Conservation (phyloP, 2,329 filamentous ascomycete genomes). For the Cadophora luteo-olivacea region DNA sequence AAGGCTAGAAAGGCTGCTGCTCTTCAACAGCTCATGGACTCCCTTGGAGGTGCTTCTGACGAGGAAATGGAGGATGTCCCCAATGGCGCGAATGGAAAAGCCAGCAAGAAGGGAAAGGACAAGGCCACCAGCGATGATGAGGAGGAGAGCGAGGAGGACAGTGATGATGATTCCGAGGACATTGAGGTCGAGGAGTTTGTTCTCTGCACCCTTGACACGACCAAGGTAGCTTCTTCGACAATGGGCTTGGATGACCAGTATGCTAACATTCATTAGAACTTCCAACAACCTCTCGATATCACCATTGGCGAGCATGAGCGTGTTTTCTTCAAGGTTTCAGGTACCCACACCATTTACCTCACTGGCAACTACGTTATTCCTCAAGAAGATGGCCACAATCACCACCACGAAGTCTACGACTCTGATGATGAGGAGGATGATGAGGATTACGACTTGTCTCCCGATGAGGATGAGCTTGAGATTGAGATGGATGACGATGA, state of each 20-base stretch:
- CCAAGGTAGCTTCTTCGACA: constrained; percentile 69
- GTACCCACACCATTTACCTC: constrained; percentile 88
- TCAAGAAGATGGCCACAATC: constrained; percentile 60
- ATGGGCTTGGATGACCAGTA: not conserved
- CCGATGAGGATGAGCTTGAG: constrained; percentile 78
- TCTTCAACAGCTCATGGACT: constrained; percentile 78
- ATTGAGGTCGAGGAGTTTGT: constrained; percentile 86
- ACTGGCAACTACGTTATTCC: constrained; percentile 94
- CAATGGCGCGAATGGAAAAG: constrained; percentile 65
- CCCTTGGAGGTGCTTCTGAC: constrained; percentile 62
- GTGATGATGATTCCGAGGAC: constrained; percentile 67
- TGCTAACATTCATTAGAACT: constrained; percentile 67
- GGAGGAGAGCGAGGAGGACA: constrained; percentile 59
- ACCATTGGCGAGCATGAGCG: constrained; percentile 87
- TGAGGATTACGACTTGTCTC: constrained; percentile 81
- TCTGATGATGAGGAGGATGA: constrained; percentile 68
- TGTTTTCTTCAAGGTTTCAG: constrained; percentile 90
- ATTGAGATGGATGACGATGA: constrained; percentile 62
- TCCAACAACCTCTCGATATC: constrained; percentile 94
- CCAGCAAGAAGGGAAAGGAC: constrained; percentile 73
- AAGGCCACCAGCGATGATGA: constrained; percentile 61
- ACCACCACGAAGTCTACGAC: constrained; percentile 65
- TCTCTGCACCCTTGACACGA: constrained; percentile 92
- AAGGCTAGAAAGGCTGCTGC: constrained; percentile 82
- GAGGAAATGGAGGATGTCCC: constrained; percentile 78